phyloP scores from a whole-genome alignment of 495 filamentous ascomycete species.

The Aspergillus coremiiformis region DNA sequence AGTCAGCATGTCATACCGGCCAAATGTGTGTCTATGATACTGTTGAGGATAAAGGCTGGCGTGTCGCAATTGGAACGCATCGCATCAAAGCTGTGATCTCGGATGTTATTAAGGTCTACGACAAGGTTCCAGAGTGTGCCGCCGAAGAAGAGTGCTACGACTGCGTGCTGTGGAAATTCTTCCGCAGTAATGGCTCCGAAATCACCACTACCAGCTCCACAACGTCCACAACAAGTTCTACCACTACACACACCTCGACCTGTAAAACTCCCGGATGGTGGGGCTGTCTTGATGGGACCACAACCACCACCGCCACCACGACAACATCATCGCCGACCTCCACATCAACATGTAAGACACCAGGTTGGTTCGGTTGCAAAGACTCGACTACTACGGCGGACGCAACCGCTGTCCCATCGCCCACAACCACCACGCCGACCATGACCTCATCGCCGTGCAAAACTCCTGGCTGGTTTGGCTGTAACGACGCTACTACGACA shows the following conservation, averaged over 20 bases:
- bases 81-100: slow-evolving; percentile 76
- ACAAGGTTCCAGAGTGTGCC: slow-evolving; percentile 67
- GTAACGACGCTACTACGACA: slow-evolving; percentile 47
- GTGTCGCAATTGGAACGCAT: slow-evolving; percentile 77
- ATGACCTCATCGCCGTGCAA: slow-evolving; percentile 42
- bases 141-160: slow-evolving; percentile 73
- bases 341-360: slow-evolving; percentile 80
- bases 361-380: slow-evolving; percentile 56
- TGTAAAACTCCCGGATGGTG: slow-evolving; percentile 80
- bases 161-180: slow-evolving; percentile 91
- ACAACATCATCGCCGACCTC: slow-evolving; percentile 36
- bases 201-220: slow-evolving; percentile 55
- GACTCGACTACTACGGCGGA: slow-evolving; percentile 35
- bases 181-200: slow-evolving; percentile 78
- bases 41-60: slow-evolving; percentile 82
- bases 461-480: slow-evolving; percentile 66
- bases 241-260: slow-evolving; percentile 65
- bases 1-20: slow-evolving; percentile 84
- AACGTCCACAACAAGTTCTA: slow-evolving; percentile 45
- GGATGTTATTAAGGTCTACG: slow-evolving; percentile 78
- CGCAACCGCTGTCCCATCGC: slow-evolving; percentile 16
- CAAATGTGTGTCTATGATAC: slow-evolving; percentile 85
- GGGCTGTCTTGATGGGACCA: slow-evolving; percentile 52
- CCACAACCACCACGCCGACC: slow-evolving; percentile 21
- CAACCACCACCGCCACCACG: slow-evolving; percentile 51